A percentile compares a stretch with the other conserved stretches of the same genome.
phyloP scores from a whole-genome alignment of 441 rosid species.

The Codiaeum variegatum region DNA sequence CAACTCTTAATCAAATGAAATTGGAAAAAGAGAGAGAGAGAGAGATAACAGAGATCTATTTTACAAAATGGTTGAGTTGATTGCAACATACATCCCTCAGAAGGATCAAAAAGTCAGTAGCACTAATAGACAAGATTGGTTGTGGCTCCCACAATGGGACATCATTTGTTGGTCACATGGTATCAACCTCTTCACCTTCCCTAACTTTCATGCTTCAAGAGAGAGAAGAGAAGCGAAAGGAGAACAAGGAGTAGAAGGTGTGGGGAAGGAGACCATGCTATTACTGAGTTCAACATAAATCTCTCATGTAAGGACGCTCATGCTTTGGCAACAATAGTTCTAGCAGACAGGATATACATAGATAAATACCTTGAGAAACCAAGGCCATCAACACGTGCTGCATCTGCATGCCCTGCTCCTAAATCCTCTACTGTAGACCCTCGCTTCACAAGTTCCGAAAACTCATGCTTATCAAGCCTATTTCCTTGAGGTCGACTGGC shows the following conservation, averaged over 20 bases:
- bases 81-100: background rate
- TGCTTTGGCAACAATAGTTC: background rate
- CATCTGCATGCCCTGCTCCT: conserved; percentile 93
- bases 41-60: no score
- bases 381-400: conserved; percentile 79
- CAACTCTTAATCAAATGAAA: background rate
- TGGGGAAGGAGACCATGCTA: background rate
- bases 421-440: conserved; percentile 92
- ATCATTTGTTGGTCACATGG: background rate
- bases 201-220: background rate
- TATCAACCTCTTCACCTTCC: background rate
- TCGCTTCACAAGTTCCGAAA: conserved; percentile 83
- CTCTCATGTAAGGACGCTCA: background rate
- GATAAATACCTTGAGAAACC: conserved; percentile 77
- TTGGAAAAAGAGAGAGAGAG: background rate
- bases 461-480: conserved; percentile 92
- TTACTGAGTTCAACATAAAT: background rate
- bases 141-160: background rate
- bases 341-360: background rate
- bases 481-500: conserved; percentile 68
- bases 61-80: background rate
- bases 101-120: background rate
- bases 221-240: no score
- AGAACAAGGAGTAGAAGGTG: no score
- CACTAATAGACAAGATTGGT: background rate